Conservation (phyloP, 148 eudicot genomes). For the Fagopyrum esculentum region DNA sequence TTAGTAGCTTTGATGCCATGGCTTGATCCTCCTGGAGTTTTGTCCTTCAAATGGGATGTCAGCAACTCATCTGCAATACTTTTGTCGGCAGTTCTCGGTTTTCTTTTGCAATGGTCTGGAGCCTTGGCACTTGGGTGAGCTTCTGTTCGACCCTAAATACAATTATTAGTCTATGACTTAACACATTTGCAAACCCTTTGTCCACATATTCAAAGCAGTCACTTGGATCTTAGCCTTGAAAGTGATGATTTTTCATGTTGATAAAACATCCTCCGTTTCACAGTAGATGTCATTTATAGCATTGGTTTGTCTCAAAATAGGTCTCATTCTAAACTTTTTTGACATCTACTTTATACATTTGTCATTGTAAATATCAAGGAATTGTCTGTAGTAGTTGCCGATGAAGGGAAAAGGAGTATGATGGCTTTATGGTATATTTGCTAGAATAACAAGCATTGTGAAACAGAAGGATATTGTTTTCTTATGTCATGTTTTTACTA, state of each 20-base stretch:
- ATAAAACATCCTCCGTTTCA: too few species aligned
- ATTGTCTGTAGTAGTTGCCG: too few species aligned
- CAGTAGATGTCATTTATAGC: too few species aligned
- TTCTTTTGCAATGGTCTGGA: constrained; percentile 87
- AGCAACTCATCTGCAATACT: constrained; percentile 45
- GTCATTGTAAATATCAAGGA: too few species aligned
- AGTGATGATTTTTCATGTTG: background rate
- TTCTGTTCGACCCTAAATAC: background rate
- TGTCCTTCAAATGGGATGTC: constrained; percentile 63
- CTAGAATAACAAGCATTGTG: too few species aligned
- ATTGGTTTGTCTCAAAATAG: too few species aligned
- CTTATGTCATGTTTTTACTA: background rate
- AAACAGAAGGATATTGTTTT: too few species aligned
- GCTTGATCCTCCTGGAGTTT: constrained; percentile 84
- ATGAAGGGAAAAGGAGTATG: too few species aligned
- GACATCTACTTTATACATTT: too few species aligned
- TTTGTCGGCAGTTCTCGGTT: constrained; percentile 69
- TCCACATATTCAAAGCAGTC: background rate
- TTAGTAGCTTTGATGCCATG: constrained; percentile 68
- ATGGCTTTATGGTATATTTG: too few species aligned
- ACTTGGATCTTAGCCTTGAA: background rate
- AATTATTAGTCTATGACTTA: background rate
- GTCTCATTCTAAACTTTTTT: too few species aligned
- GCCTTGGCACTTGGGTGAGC: constrained; percentile 86
- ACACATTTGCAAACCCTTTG: background rate